Conservation (phyloP, 306 rosid genomes). For the Echinosophora koreensis region DNA sequence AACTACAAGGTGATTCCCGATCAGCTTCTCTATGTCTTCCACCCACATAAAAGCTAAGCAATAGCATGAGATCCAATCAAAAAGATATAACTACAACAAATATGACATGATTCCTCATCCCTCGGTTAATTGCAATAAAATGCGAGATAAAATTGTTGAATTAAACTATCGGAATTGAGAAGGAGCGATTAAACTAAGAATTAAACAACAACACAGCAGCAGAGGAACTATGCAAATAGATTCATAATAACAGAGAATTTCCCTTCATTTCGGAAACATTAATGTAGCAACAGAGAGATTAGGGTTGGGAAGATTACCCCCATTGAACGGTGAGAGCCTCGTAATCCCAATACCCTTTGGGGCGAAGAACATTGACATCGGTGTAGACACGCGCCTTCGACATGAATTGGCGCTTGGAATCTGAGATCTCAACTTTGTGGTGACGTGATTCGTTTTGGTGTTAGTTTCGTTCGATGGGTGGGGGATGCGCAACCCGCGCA, state of each 20-base stretch:
- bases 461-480: constrained; percentile 31
- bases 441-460: constrained; percentile 17
- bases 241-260: not conserved
- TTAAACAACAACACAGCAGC: constrained; percentile 8
- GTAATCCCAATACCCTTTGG: constrained; percentile 90
- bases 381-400: constrained; percentile 84
- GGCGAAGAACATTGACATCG: constrained; percentile 77
- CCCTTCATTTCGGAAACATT: not conserved
- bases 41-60: not conserved
- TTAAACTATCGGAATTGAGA: not conserved
- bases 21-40: constrained; percentile 1
- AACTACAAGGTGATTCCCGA: constrained; percentile 7
- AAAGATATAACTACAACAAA: not conserved
- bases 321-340: constrained; percentile 87
- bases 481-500: constrained; percentile 55
- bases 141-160: not conserved
- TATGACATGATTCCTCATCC: constrained; percentile 21
- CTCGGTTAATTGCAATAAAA: not conserved
- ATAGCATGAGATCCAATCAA: constrained; percentile 35
- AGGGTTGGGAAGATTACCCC: constrained; percentile 69
- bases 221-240: not conserved
- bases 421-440: constrained; percentile 44
- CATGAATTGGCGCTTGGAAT: constrained; percentile 49
- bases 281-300: constrained; percentile 7
- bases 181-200: not conserved